A percentile compares a stretch with the other conserved stretches of the same genome.
Evolutionary conservation across 2,329 filamentous ascomycete species (phyloP).

Genomic region (Aureobasidium vineae): DNA sequence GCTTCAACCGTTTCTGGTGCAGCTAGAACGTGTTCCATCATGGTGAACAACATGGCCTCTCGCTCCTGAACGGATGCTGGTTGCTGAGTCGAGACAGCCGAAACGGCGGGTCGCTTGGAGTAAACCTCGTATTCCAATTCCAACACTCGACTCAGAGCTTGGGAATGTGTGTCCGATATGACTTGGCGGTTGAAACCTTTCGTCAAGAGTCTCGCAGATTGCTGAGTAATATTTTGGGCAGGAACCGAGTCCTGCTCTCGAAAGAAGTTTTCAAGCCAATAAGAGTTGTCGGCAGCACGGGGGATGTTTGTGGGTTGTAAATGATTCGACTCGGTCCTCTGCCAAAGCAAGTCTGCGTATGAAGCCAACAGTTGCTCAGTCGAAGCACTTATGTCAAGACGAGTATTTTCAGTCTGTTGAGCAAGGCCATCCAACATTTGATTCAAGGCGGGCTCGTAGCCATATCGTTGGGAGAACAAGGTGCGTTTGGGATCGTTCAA

Average conservation of each 20-base stretch:
- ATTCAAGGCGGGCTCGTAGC: not conserved
- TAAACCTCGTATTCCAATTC: slow-evolving; percentile 17
- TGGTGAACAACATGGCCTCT: slow-evolving; percentile 3
- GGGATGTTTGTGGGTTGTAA: not conserved
- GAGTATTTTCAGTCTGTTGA: not conserved
- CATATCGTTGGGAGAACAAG: slow-evolving; percentile 14
- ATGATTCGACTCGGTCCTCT: slow-evolving; percentile 12
- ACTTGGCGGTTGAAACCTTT: not conserved
- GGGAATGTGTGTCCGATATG: not conserved
- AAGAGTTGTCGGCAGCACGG: not conserved
- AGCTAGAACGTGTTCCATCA: slow-evolving; percentile 14
- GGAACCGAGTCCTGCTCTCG: not conserved
- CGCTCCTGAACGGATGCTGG: not conserved
- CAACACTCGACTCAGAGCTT: slow-evolving; percentile 7
- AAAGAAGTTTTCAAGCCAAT: slow-evolving; percentile 5
- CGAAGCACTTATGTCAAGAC: not conserved
- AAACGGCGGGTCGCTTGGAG: not conserved
- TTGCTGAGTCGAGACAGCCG: not conserved
- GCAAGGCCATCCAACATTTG: not conserved
- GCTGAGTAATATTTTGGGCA: not conserved
- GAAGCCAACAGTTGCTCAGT: slow-evolving; percentile 23
- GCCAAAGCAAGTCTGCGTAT: slow-evolving; percentile 23
- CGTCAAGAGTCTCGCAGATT: not conserved
- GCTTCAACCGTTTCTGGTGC: slow-evolving; percentile 12
- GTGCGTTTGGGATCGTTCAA: slow-evolving; percentile 21